A percentile compares a stretch with the other conserved stretches of the same genome.
Evolutionary conservation across 345 rosid species (phyloP).

Genomic region (Syzygium grande): DNA sequence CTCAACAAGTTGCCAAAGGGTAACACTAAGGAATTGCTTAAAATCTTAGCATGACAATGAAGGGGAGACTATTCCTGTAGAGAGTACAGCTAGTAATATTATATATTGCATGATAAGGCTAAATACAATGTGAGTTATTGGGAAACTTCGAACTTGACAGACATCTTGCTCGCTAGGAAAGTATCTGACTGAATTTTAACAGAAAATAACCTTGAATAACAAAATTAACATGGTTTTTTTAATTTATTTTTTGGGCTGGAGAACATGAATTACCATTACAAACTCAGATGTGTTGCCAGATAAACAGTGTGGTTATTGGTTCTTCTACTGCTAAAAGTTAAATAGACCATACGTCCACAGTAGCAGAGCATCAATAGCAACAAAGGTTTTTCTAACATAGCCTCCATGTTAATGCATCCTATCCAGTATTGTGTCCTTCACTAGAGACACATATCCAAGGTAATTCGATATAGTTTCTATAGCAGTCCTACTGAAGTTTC

Average conservation of each 20-base stretch:
- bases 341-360: neutral
- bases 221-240: neutral
- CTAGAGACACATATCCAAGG: neutral
- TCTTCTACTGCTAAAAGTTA: neutral
- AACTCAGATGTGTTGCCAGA: neutral
- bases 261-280: neutral
- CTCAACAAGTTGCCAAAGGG: neutral
- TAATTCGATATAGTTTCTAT: neutral
- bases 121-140: neutral
- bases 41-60: neutral
- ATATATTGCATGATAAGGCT: neutral
- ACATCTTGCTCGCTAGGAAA: neutral
- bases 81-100: neutral
- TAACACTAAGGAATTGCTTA: neutral
- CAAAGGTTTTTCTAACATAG: neutral
- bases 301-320: neutral
- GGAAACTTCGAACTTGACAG: neutral
- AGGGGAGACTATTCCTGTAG: neutral
- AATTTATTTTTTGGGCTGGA: neutral
- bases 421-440: neutral
- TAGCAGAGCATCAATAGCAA: neutral
- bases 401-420: neutral
- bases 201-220: neutral
- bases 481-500: neutral
- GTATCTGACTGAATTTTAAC: neutral